A percentile compares a stretch with the other conserved stretches of the same genome.
Evolutionary conservation across 2,329 filamentous ascomycete species (phyloP).

Genomic region (Trichophyton rubrum): DNA sequence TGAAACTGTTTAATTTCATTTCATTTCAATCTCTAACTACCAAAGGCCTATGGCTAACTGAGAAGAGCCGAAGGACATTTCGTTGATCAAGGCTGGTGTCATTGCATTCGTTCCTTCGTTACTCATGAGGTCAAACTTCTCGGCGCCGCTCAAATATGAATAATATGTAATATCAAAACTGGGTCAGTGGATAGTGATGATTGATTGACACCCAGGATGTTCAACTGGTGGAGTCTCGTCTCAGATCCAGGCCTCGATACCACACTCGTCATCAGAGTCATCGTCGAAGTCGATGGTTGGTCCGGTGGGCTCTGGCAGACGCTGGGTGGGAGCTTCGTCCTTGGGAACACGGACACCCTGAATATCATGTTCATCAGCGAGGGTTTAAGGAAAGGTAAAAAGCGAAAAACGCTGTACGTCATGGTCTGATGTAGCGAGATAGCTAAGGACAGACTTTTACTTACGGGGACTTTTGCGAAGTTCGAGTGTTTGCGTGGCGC

Average conservation of each 20-base stretch:
- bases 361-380: background rate
- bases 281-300: conserved; percentile 16
- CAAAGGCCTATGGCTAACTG: background rate
- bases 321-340: conserved; percentile 14
- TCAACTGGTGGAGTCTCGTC: background rate
- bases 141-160: background rate
- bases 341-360: conserved; percentile 17
- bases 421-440: background rate
- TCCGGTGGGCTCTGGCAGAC: conserved; percentile 13
- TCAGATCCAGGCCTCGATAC: conserved; percentile 16
- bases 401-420: too few relatives aligned
- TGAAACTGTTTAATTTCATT: background rate
- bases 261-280: conserved; percentile 16
- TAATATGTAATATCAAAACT: background rate
- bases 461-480: conserved; percentile 19
- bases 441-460: background rate
- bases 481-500: conserved; percentile 9
- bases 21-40: background rate
- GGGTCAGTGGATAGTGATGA: background rate
- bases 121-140: background rate
- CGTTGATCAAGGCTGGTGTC: background rate
- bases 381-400: background rate
- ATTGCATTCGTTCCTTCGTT: background rate
- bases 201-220: background rate
- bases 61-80: background rate